Conservation (phyloP, 768 basidiomycete species). For the Russula olivacea region DNA sequence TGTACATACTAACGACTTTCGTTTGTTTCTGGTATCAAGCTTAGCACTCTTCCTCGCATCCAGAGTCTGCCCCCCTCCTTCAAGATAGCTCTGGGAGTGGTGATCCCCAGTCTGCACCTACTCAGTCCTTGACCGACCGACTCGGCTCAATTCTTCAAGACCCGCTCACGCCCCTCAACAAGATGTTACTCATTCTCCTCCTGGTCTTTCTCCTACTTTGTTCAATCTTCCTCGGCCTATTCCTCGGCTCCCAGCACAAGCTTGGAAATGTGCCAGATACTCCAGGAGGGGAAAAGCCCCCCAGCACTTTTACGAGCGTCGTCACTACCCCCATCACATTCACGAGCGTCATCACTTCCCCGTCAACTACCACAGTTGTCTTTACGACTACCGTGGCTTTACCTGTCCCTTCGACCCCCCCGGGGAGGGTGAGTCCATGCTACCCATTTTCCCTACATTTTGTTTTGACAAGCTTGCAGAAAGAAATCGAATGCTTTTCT, state of each 20-base stretch:
- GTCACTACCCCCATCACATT: constrained; percentile 35
- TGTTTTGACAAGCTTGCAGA: constrained; percentile 34
- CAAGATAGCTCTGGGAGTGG: constrained; percentile 43
- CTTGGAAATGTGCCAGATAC: constrained; percentile 46
- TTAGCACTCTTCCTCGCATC: background rate
- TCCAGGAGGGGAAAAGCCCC: constrained; percentile 35
- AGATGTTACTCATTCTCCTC: constrained; percentile 68
- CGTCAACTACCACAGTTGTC: constrained; percentile 33
- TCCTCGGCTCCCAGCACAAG: constrained; percentile 81
- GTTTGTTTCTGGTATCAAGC: background rate
- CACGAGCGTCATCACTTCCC: constrained; percentile 37
- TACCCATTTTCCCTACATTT: background rate
- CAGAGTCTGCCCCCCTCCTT: constrained; percentile 65
- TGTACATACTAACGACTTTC: background rate
- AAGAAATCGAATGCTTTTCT: constrained; percentile 61
- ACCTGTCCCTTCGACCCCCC: constrained; percentile 38
- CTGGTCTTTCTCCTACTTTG: constrained; percentile 75
- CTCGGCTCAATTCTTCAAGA: constrained; percentile 59
- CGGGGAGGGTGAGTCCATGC: constrained; percentile 37
- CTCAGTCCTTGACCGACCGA: constrained; percentile 41
- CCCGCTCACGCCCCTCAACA: constrained; percentile 77
- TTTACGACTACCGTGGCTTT: constrained; percentile 35
- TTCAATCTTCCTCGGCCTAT: constrained; percentile 89
- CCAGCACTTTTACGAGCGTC: constrained; percentile 38
- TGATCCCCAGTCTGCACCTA: constrained; percentile 27